Percentiles rank a stretch among this genome's conserved stretches.
Evolutionary conservation across 257 asterid genomes (phyloP).

Genomic region (Petunia secreta): DNA sequence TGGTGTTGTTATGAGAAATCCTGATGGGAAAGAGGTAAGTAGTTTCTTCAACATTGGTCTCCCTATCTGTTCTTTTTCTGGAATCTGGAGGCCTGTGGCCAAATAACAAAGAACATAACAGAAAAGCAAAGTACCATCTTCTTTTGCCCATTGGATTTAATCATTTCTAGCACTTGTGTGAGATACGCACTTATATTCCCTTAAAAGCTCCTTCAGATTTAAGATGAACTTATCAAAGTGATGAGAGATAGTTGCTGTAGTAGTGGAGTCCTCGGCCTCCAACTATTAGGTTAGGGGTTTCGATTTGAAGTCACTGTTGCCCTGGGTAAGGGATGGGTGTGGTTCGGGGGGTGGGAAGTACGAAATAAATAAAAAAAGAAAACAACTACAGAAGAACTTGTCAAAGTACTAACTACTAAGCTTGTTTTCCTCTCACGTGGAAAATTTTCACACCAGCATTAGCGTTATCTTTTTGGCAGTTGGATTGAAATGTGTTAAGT

Average conservation of each 20-base stretch:
- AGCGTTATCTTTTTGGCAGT: background rate
- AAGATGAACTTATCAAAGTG: background rate
- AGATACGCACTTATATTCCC: background rate
- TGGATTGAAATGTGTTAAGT: background rate
- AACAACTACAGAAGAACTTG: background rate
- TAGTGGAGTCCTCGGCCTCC: background rate
- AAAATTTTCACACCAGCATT: background rate
- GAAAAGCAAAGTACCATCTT: background rate
- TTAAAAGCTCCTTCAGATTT: background rate
- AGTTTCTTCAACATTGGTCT: constrained; percentile 11
- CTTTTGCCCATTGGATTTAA: background rate
- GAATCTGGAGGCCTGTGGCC: constrained; percentile 17
- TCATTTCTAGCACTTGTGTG: background rate
- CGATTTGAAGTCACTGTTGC: background rate
- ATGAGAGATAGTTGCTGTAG: background rate
- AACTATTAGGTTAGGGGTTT: background rate
- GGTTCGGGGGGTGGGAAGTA: background rate
- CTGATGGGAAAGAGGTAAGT: constrained; percentile 97
- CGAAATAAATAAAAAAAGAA: background rate
- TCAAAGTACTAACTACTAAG: background rate
- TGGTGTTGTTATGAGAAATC: constrained; percentile 99
- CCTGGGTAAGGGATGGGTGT: background rate
- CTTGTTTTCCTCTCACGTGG: background rate
- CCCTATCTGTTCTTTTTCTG: background rate
- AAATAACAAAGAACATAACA: background rate